Conservation (phyloP, 306 rosid species). For the Citrullus colocynthis region DNA sequence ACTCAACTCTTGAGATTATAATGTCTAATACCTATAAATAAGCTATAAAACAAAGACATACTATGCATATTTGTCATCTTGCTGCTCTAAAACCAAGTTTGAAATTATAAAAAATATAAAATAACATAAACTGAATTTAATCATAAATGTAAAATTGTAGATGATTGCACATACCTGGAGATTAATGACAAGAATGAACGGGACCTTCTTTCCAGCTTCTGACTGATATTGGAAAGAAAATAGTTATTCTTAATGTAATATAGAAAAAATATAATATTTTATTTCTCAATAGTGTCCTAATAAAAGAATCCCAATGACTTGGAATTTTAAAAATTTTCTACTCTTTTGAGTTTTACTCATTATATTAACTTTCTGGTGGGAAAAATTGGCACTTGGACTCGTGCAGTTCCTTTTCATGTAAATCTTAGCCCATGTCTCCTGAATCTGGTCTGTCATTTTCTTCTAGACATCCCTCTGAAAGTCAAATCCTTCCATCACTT, state of each 20-base stretch:
- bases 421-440: too few relatives aligned
- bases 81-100: background rate
- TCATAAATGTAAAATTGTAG: background rate
- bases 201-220: constrained; percentile 69
- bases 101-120: background rate
- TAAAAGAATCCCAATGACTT: too few relatives aligned
- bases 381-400: too few relatives aligned
- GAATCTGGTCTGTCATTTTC: too few relatives aligned
- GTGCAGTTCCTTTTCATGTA: too few relatives aligned
- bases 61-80: background rate
- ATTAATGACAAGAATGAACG: constrained; percentile 67
- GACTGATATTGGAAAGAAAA: constrained; percentile 38
- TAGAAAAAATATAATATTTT: too few relatives aligned
- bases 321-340: too few relatives aligned
- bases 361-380: too few relatives aligned
- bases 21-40: background rate
- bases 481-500: too few relatives aligned
- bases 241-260: constrained; percentile 3
- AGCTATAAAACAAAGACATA: background rate
- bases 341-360: too few relatives aligned
- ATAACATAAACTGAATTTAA: background rate
- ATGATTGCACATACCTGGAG: constrained; percentile 56
- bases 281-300: too few relatives aligned
- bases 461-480: too few relatives aligned
- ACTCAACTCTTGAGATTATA: background rate